A percentile compares a stretch with the other conserved stretches of the same genome.
These are phyloP conservation scores for Termitomyces sp. DNA, from an alignment of 1,284 basidiomycete species.

Conservation along the genomic window DNA sequence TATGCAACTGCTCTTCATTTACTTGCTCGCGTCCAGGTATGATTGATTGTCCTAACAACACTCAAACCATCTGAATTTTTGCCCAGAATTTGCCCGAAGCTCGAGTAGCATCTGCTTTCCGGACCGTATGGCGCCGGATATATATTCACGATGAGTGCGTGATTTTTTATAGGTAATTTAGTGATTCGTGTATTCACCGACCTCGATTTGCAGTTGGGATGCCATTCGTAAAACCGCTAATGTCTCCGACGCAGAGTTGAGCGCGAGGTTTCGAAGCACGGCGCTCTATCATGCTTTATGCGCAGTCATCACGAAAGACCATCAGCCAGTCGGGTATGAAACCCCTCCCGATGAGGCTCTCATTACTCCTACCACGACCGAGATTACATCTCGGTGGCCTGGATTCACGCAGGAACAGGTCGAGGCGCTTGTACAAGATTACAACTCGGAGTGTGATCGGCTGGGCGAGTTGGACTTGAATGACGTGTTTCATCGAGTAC, in stretches of 20 bases:
- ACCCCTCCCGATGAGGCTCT: slow-evolving; percentile 51
- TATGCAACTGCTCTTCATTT: slow-evolving; percentile 64
- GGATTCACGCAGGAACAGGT: slow-evolving; percentile 62
- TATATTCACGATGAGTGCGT: slow-evolving; percentile 82
- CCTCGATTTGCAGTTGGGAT: slow-evolving; percentile 54
- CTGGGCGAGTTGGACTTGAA: slow-evolving; percentile 53
- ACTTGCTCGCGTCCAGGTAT: slow-evolving; percentile 51
- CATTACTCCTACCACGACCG: slow-evolving; percentile 47
- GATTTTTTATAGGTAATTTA: not conserved
- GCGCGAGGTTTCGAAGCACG: slow-evolving; percentile 58
- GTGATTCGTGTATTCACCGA: not conserved
- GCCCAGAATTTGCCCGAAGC: slow-evolving; percentile 62
- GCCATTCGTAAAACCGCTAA: slow-evolving; percentile 61
- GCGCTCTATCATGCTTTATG: slow-evolving; percentile 64
- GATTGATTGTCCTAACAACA: slow-evolving; percentile 12
- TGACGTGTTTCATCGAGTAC: slow-evolving; percentile 55
- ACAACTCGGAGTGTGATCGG: slow-evolving; percentile 50
- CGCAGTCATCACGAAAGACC: slow-evolving; percentile 40
- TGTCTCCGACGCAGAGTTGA: slow-evolving; percentile 68
- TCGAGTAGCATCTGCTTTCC: slow-evolving; percentile 63
- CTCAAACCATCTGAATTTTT: not conserved
- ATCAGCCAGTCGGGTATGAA: slow-evolving; percentile 44
- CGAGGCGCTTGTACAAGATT: slow-evolving; percentile 52
- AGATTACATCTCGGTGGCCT: slow-evolving; percentile 65
- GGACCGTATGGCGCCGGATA: slow-evolving; percentile 80